phyloP scores from a whole-genome alignment of 2,329 filamentous ascomycete genomes.

The Colletotrichum gigasporum region DNA sequence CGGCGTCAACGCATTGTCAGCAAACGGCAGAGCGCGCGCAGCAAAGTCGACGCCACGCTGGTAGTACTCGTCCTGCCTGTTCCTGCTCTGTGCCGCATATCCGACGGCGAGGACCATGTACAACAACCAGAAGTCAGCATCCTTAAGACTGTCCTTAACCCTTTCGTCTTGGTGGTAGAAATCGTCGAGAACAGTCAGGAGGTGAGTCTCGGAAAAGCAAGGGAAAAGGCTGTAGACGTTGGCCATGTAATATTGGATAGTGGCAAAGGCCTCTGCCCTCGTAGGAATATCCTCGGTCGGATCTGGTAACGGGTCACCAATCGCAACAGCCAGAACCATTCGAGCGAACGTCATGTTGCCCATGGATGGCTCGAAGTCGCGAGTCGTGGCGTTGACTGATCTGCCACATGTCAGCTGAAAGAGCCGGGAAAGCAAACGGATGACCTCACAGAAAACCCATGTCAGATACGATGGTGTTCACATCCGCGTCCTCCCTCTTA shows the following conservation, averaged over 20 bases:
- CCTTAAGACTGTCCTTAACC: conserved; percentile 56
- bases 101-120: conserved; percentile 91
- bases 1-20: conserved; percentile 85
- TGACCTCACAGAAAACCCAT: conserved; percentile 83
- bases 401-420: conserved; percentile 51
- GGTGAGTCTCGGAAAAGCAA: conserved; percentile 80
- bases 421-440: neutral
- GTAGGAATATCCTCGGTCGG: conserved; percentile 73
- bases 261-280: conserved; percentile 71
- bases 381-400: conserved; percentile 91
- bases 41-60: conserved; percentile 64
- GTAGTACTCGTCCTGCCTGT: conserved; percentile 72
- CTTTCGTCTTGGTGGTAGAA: conserved; percentile 78
- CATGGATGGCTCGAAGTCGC: conserved; percentile 90
- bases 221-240: conserved; percentile 85
- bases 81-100: conserved; percentile 77
- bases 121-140: conserved; percentile 84
- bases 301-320: conserved; percentile 76
- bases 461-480: conserved; percentile 91
- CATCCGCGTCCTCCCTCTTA: conserved; percentile 80
- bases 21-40: conserved; percentile 75
- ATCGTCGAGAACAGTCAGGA: conserved; percentile 82
- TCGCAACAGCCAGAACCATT: conserved; percentile 84
- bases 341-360: conserved; percentile 93
- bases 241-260: conserved; percentile 86